Conservation (phyloP, 495 filamentous ascomycete species). For the Aspergillus bridgeri region DNA sequence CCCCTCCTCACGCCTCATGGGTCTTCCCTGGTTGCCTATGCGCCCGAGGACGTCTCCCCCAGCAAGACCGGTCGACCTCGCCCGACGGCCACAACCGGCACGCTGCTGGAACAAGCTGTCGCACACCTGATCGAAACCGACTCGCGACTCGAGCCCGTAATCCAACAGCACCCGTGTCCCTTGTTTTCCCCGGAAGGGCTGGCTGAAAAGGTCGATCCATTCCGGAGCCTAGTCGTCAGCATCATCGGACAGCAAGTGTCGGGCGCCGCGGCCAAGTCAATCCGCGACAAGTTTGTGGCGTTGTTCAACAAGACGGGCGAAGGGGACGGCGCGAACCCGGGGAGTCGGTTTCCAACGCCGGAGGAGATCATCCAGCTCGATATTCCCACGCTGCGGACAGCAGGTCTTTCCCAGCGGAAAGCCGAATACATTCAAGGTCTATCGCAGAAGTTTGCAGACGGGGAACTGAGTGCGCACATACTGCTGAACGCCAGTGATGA, state of each 20-base stretch:
- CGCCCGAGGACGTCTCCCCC: slow-evolving; percentile 51
- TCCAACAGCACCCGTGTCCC: slow-evolving; percentile 70
- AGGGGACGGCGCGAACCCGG: slow-evolving; percentile 13
- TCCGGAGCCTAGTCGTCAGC: slow-evolving; percentile 72
- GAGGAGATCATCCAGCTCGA: slow-evolving; percentile 58
- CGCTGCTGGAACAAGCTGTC: slow-evolving; percentile 71
- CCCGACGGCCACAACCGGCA: slow-evolving; percentile 62
- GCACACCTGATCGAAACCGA: slow-evolving; percentile 76
- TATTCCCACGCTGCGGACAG: slow-evolving; percentile 67
- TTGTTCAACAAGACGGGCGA: slow-evolving; percentile 57
- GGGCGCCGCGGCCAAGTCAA: slow-evolving; percentile 82
- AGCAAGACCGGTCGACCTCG: slow-evolving; percentile 51
- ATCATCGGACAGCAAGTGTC: slow-evolving; percentile 98
- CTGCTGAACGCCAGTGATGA: slow-evolving; percentile 77
- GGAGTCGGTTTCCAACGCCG: slow-evolving; percentile 67
- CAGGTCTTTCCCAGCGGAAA: slow-evolving; percentile 86
- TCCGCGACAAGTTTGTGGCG: slow-evolving; percentile 77
- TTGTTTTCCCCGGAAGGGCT: slow-evolving; percentile 81
- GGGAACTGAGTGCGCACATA: slow-evolving; percentile 71
- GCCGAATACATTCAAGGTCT: slow-evolving; percentile 90
- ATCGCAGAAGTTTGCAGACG: slow-evolving; percentile 71
- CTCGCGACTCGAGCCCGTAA: slow-evolving; percentile 65
- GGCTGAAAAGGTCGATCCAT: slow-evolving; percentile 82
- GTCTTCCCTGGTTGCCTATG: slow-evolving; percentile 61
- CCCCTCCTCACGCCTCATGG: slow-evolving; percentile 76